These are phyloP conservation scores for Dryas octopetala DNA, from an alignment of 306 rosid species.

Conservation along the genomic window DNA sequence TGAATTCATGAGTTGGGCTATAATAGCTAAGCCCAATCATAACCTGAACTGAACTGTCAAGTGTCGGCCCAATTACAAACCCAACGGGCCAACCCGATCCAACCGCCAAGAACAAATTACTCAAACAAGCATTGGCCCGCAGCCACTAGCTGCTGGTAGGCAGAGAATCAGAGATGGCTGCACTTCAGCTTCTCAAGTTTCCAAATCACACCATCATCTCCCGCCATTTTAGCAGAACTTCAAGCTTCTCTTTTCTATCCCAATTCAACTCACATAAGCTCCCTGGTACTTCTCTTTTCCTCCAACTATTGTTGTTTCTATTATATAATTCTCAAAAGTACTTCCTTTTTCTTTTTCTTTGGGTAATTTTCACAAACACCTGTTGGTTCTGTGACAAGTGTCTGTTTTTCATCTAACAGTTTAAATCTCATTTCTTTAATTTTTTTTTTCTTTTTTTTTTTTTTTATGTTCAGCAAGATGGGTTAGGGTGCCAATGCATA, in stretches of 20 bases:
- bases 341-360: neutral
- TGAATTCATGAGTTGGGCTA: conserved; percentile 4
- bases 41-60: neutral
- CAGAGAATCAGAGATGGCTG: conserved; percentile 32
- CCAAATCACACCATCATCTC: conserved; percentile 29
- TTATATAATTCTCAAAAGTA: neutral
- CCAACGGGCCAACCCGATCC: conserved; percentile 3
- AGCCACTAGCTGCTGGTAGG: neutral
- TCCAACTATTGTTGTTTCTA: neutral
- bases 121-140: neutral
- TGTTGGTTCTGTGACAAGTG: neutral
- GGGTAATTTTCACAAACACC: conserved; percentile 18
- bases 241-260: conserved; percentile 33
- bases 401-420: conserved; percentile 10
- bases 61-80: neutral
- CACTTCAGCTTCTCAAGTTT: conserved; percentile 48
- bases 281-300: conserved; percentile 22
- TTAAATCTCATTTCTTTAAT: neutral
- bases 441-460: too few relatives aligned
- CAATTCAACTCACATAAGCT: conserved; percentile 24
- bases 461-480: conserved; percentile 38
- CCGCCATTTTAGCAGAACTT: conserved; percentile 27
- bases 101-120: neutral
- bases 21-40: neutral
- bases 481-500: conserved; percentile 35